Base-by-base conservation (phyloP, 495 filamentous ascomycete species). In the Letharia lupina region DNA sequence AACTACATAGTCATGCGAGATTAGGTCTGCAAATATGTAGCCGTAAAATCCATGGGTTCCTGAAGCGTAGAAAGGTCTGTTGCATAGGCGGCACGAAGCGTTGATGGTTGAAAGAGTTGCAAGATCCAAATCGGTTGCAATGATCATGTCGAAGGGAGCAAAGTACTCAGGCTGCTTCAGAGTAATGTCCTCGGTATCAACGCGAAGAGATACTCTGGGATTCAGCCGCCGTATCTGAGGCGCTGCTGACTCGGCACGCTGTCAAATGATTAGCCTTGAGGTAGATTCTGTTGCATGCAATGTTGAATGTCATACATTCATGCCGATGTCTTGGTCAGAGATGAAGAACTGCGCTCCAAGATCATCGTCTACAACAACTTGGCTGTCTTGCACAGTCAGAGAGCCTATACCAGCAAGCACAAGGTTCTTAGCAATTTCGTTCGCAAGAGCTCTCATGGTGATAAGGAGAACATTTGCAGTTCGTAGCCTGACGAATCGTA, bases 351-450 rank as follows among this genome's bases (percentile, higher is more conserved):
- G 90, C 15, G 91, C 84, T 41, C 91, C 87, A 2, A 98, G 79
- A 75, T 98, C 94, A 60, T 90, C 83, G 69, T 90, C 87, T 13
- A 83, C 88, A 67, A 96, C 89, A 7, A 77, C 60, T 64, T 88
- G 87, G 73, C 91, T 84, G 76, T 98, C 95, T 65, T 94, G 79
- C 65, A 98, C 86, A 10, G 95, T 97, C 42, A 98, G 78, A 12
- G 91, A 93, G 59, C 90, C 90, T 68, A 98, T 92, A 23, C 94
- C 94, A 35, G 95, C 93, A 11, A 98, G 80, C 52, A 96, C 94
- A n/a, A 98, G 84, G 72, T 97, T 98, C 76, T 98, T 98, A 54
- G 94, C 93, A 50, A 97, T 87, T 74, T 98, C 94, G 74, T 91
- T 96, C 31, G 89, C 90, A n/a, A 98, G 85, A 7, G 91, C 91